A percentile compares a stretch with the other conserved stretches of the same genome.
phyloP scores from a whole-genome alignment of 768 basidiomycete species.

The Artomyces pyxidatus region DNA sequence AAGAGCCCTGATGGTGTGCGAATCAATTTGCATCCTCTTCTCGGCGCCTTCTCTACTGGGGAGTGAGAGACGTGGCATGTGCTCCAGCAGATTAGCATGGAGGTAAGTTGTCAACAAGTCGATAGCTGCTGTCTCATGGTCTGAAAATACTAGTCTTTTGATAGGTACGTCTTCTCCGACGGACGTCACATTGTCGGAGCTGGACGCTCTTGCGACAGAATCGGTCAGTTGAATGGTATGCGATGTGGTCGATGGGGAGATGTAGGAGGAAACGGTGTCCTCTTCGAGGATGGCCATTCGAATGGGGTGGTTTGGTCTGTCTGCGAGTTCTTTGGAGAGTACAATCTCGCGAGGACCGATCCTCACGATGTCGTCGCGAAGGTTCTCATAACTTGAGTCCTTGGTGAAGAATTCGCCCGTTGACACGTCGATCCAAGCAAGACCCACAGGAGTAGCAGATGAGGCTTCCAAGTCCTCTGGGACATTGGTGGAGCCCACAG shows the following conservation, averaged over 20 bases:
- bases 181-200: slow-evolving; percentile 14
- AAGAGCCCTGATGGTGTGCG: slow-evolving; percentile 81
- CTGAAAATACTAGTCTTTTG: slow-evolving; percentile 16
- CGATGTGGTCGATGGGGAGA: slow-evolving; percentile 7
- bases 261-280: slow-evolving; percentile 45
- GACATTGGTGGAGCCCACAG: slow-evolving; percentile 34
- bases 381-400: slow-evolving; percentile 35
- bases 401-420: slow-evolving; percentile 91
- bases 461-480: background rate
- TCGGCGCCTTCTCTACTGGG: slow-evolving; percentile 49
- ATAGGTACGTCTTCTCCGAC: background rate
- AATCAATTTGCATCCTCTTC: slow-evolving; percentile 80
- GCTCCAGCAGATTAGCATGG: slow-evolving; percentile 61
- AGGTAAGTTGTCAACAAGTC: slow-evolving; percentile 58
- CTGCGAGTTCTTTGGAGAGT: slow-evolving; percentile 37
- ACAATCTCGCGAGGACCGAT: slow-evolving; percentile 81
- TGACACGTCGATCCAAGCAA: slow-evolving; percentile 94
- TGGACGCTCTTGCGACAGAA: slow-evolving; percentile 1
- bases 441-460: slow-evolving; percentile 32
- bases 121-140: slow-evolving; percentile 49
- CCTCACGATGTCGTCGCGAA: slow-evolving; percentile 78
- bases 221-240: background rate
- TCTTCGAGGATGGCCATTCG: slow-evolving; percentile 45
- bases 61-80: slow-evolving; percentile 56
- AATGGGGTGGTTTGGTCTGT: slow-evolving; percentile 36